phyloP scores from a whole-genome alignment of 192 early-diverging fungal genomes.

The Backusella mclennaniae region DNA sequence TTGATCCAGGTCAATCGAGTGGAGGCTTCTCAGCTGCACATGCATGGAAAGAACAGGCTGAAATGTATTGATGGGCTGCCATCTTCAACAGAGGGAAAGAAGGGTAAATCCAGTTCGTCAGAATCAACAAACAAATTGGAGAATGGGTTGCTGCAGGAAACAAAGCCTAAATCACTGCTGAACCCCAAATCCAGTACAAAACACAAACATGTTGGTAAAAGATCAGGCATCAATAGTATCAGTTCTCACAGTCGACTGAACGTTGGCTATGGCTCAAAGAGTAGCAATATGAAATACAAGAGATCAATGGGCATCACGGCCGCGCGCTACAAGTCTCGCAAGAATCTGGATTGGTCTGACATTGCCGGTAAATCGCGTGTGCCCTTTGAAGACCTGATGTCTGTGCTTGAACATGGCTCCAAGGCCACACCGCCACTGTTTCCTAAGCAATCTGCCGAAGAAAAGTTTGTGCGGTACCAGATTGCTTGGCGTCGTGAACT shows the following conservation, averaged over 20 bases:
- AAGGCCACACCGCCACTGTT: constrained; percentile 61
- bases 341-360: constrained; percentile 39
- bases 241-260: constrained; percentile 2
- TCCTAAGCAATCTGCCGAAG: constrained; percentile 67
- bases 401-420: constrained; percentile 62
- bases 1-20: constrained; percentile 1
- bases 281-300: constrained; percentile 1
- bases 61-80: not conserved
- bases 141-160: not conserved
- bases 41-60: not conserved
- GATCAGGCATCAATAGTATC: not conserved
- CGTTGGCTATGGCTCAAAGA: not conserved
- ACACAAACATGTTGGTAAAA: not conserved
- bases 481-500: constrained; percentile 73
- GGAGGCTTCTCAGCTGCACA: not conserved
- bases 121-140: not conserved
- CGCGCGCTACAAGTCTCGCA: constrained; percentile 34
- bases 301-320: constrained; percentile 36
- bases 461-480: constrained; percentile 67
- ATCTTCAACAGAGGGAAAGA: not conserved
- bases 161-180: not conserved
- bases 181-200: not conserved
- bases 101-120: not conserved
- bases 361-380: constrained; percentile 36
- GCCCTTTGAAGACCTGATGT: constrained; percentile 60